phyloP scores from a whole-genome alignment of 1,284 basidiomycete species.

The Cryptococcus hybrid region DNA sequence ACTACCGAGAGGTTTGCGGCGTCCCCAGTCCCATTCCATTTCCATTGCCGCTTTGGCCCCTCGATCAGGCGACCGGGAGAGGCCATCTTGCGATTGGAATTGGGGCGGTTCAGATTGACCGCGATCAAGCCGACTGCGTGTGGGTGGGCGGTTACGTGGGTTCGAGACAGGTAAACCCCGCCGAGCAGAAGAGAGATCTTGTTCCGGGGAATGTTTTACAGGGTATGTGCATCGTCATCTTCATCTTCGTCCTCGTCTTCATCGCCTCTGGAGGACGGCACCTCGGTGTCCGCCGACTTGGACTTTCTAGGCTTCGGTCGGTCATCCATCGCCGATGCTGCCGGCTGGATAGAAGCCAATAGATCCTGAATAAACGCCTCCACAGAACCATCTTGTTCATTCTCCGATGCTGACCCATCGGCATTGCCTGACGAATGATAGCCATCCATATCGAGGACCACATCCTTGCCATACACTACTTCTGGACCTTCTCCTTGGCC shows the following conservation, averaged over 20 bases:
- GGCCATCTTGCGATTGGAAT: constrained; percentile 1
- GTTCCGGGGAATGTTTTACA: neutral
- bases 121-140: constrained; percentile 12
- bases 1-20: constrained; percentile 22
- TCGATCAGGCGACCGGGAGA: neutral
- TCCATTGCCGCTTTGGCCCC: constrained; percentile 12
- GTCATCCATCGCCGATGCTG: neutral
- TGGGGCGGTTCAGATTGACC: constrained; percentile 30
- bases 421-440: constrained; percentile 41
- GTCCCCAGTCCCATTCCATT: constrained; percentile 49
- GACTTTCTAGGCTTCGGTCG: constrained; percentile 7
- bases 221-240: neutral
- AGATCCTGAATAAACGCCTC: constrained; percentile 33
- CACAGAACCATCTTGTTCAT: constrained; percentile 11
- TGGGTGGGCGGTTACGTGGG: too few relatives aligned
- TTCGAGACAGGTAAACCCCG: neutral
- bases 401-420: neutral
- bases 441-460: constrained; percentile 54
- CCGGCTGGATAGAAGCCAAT: constrained; percentile 17
- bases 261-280: neutral
- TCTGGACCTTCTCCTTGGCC: constrained; percentile 60
- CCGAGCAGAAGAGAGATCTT: neutral
- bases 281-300: neutral
- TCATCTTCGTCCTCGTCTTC: neutral
- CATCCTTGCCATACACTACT: constrained; percentile 63